These are phyloP conservation scores for Fusarium nodosum DNA, from an alignment of 2,329 filamentous ascomycete genomes.

Conservation along the genomic window DNA sequence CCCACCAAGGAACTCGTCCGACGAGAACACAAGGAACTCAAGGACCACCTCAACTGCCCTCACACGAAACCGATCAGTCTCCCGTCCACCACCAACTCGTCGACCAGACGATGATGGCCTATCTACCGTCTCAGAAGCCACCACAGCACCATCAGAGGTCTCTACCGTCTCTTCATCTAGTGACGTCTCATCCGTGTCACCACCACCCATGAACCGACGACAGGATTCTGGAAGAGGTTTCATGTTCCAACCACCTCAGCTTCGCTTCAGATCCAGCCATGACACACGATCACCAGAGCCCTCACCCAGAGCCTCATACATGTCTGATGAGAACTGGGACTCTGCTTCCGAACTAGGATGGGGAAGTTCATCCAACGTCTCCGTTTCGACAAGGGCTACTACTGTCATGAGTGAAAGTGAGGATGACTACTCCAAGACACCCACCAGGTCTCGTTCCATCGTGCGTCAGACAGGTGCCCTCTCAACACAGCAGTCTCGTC, in stretches of 20 bases:
- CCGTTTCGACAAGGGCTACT: constrained; percentile 44
- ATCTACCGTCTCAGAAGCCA: constrained; percentile 48
- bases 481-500: constrained; percentile 39
- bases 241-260: constrained; percentile 46
- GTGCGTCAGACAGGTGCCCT: constrained; percentile 31
- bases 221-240: constrained; percentile 36
- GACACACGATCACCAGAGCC: constrained; percentile 44
- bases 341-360: constrained; percentile 46
- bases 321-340: constrained; percentile 48
- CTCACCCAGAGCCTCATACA: constrained; percentile 41
- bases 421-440: constrained; percentile 43
- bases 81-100: constrained; percentile 36
- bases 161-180: constrained; percentile 20
- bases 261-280: constrained; percentile 44
- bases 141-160: constrained; percentile 27
- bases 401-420: constrained; percentile 46
- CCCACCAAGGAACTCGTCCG: constrained; percentile 41
- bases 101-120: constrained; percentile 41
- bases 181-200: constrained; percentile 16
- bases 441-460: constrained; percentile 38
- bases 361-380: constrained; percentile 42
- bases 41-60: constrained; percentile 25
- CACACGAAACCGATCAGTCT: constrained; percentile 41
- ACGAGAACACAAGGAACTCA: constrained; percentile 36
- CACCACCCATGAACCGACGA: constrained; percentile 21